Base-by-base conservation (phyloP, 345 rosid genomes). In the Gossypium rotundifolium region DNA sequence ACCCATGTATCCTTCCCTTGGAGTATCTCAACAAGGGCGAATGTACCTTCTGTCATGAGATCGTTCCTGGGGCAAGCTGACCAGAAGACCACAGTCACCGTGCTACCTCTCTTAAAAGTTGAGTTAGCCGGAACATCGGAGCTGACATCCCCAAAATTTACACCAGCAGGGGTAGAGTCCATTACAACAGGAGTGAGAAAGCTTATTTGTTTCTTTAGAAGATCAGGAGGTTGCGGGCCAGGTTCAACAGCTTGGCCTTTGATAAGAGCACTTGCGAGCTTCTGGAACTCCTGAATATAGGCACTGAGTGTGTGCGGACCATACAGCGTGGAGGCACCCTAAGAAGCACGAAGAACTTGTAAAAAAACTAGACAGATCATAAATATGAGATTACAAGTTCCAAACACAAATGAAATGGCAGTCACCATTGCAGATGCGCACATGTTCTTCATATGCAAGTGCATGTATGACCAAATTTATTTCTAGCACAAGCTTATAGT, bases 31-130 rank as follows among this genome's bases (percentile, higher is more conserved):
- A 93, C 97, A 53, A 96, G 88, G 16, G 93, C 76, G 75, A 91
- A 93, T 74, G 98, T 96, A 14, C 99, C 99, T 82, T 93, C 98
- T 0, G 92, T 88, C 93, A 96, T 80, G 23, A 91, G 86, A 83
- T 96, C 98, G 75, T 93, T 96, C 83, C 98, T 84, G 8, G 97
- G 99, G 80, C 97, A 96, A 71, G 91, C 96, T n/a, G 98, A 88
- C 93, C 91, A 90, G 85, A 93, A 96, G 63, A 87, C 85, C 40
- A 90, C 96, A 11, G 85, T 82, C 75, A 91, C 98, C 8, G 1
- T 84, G 82, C 80, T 87, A 8, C 93, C 98, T 75, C 82, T 85
- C 85, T 84, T 87, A 84, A 89, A 88, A 61, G 94, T 89, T 53
- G 90, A 79, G 83, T 91, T 96, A 64, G 78, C 78, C 16, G 90